Base-by-base conservation (phyloP, 2,329 filamentous ascomycete species). In the Stagonosporopsis vannaccii region DNA sequence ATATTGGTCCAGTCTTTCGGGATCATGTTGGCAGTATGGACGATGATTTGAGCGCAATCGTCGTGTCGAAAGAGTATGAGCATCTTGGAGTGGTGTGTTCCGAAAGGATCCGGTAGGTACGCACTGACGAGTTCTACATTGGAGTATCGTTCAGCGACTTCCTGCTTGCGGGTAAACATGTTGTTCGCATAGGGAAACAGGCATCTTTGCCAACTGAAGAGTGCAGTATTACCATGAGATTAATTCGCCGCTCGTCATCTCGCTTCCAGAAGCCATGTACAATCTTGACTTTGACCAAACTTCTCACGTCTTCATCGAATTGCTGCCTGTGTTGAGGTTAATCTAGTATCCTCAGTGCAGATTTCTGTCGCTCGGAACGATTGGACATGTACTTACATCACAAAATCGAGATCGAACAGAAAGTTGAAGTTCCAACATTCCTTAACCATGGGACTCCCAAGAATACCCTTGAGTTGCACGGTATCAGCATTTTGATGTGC, bases 11-110 rank as follows among this genome's bases (percentile, higher is more conserved):
- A 97, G 73, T 97, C 92, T 51, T 88, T 87, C 4, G 82, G 70
- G n/a, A 96, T 94, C 89, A 96, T 92, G 66, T 97, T 97, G 17
- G 92, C 91, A 0, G 92, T 97, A 66, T 96, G 91, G 26, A 97
- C 92, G 52, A 96, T 77, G 6, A 97, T 79, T 75, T 96, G 90
- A 0, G 89, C 90, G 0, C 82, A 85, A 59, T 89, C 86, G 70
- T 96, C 91, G 71, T 90, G 87, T 5, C 90, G 84, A 59, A 96
- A 81, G 4, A 96, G 75, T n/a, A 96, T 80, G 75, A 96, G 59
- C 90, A 96, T 95, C 75, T 96, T 95, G 12, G 90, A 83, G 69
- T 88, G 92, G 74, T 97, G 92, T 0, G 92, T 97, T 2, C 92
- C 92, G 69, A 92, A 96, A 61, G 88, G 85, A 70, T 94, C 90